These are phyloP conservation scores for Melocanna baccifera DNA, from an alignment of 176 grass and related monocot genomes.

Conservation along the genomic window DNA sequence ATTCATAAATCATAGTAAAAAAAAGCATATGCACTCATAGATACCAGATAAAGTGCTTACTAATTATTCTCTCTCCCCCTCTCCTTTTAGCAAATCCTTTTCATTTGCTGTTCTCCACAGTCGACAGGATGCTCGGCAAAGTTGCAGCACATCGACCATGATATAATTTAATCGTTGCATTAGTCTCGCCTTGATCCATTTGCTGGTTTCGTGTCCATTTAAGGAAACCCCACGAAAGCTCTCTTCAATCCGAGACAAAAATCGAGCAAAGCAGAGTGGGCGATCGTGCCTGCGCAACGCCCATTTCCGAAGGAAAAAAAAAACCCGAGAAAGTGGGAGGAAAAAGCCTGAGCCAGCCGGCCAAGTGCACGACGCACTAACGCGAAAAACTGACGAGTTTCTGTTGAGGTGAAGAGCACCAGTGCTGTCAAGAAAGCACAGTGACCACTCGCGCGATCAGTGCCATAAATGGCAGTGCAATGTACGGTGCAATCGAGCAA, in stretches of 20 bases:
- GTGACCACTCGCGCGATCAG: neutral
- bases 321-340: too few species aligned
- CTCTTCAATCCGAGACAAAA: neutral
- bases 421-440: neutral
- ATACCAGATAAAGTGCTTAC: neutral
- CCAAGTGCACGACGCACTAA: conserved; percentile 23
- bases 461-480: neutral
- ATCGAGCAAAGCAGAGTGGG: neutral
- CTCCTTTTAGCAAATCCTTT: neutral
- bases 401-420: conserved; percentile 11
- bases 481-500: neutral
- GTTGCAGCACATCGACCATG: neutral
- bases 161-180: neutral
- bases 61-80: neutral
- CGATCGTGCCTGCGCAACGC: conserved; percentile 21
- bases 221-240: conserved; percentile 10
- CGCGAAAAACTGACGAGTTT: neutral
- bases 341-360: neutral
- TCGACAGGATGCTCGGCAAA: neutral
- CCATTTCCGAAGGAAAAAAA: neutral
- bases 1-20: too few species aligned
- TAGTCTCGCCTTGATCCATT: neutral
- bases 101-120: neutral
- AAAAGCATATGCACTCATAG: too few species aligned
- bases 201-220: neutral